These are phyloP conservation scores for Chaetomium strumarium DNA, from an alignment of 2,329 filamentous ascomycete species.

Conservation along the genomic window DNA sequence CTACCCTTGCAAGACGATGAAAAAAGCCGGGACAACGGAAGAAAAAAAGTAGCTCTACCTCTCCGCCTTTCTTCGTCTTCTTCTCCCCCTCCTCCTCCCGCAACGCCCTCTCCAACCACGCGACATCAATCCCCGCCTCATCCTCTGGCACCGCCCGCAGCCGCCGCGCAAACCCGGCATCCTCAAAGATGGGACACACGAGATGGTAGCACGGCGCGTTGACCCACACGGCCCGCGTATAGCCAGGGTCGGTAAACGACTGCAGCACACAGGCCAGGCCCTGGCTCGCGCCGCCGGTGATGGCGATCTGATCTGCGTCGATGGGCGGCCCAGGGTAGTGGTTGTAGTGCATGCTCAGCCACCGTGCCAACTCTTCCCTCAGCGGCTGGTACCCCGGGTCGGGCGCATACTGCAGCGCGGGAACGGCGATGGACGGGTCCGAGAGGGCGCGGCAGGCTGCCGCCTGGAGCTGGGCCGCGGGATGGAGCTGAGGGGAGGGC, in stretches of 20 bases:
- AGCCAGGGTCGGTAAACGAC: slow-evolving; percentile 72
- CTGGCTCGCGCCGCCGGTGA: slow-evolving; percentile 82
- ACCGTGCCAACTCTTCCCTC: slow-evolving; percentile 60
- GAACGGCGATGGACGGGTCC: slow-evolving; percentile 50
- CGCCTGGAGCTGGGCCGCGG: slow-evolving; percentile 53
- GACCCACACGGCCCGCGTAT: slow-evolving; percentile 73
- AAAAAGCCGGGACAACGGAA: slow-evolving; percentile 2
- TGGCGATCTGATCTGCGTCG: slow-evolving; percentile 58
- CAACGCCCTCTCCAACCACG: slow-evolving; percentile 48
- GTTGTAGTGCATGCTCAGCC: slow-evolving; percentile 61
- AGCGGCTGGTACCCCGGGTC: slow-evolving; percentile 69
- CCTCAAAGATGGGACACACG: slow-evolving; percentile 79
- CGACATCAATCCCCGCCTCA: slow-evolving; percentile 67
- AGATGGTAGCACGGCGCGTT: slow-evolving; percentile 78
- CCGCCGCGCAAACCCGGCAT: slow-evolving; percentile 64
- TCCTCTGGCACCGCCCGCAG: slow-evolving; percentile 70
- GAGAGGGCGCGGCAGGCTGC: slow-evolving; percentile 58
- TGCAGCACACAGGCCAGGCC: slow-evolving; percentile 71
- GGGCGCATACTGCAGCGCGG: slow-evolving; percentile 72
- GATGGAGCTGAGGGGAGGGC: slow-evolving; percentile 59
- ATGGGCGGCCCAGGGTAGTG: not conserved
- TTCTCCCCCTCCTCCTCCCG: slow-evolving; percentile 24
- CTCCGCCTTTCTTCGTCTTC: too few species aligned
- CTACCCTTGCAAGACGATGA: not conserved
- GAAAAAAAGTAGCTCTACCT: slow-evolving; percentile 11